Conservation (phyloP, 1,284 basidiomycete species). For the Malassezia slooffiae region DNA sequence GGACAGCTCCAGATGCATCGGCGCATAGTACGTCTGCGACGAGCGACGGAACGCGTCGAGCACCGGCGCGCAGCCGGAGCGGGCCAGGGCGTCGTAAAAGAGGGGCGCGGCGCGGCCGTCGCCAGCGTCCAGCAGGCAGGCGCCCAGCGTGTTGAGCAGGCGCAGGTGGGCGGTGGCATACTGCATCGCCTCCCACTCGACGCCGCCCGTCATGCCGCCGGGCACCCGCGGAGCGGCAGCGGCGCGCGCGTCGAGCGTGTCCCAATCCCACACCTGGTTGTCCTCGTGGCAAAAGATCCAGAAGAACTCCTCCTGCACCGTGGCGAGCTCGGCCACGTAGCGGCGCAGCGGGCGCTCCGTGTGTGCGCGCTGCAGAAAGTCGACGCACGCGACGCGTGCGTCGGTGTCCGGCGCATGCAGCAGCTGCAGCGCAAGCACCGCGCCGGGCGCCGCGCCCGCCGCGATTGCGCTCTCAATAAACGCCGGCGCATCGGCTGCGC, state of each 20-base stretch:
- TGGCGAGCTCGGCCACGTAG: conserved; percentile 76
- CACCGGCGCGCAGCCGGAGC: conserved; percentile 24
- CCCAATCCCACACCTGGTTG: conserved; percentile 75
- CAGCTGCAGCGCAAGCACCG: conserved; percentile 25
- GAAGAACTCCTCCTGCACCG: conserved; percentile 88
- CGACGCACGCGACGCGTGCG: conserved; percentile 46
- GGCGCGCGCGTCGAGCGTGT: conserved; percentile 66
- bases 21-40: conserved; percentile 33
- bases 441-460: neutral
- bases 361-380: conserved; percentile 76
- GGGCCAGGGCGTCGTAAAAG: conserved; percentile 22
- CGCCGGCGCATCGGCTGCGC: too few relatives aligned
- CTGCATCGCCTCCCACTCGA: conserved; percentile 91
- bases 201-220: conserved; percentile 94
- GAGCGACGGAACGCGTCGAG: conserved; percentile 21
- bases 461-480: too few relatives aligned
- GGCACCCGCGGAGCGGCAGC: conserved; percentile 87
- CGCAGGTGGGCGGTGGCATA: conserved; percentile 54
- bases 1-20: conserved; percentile 37
- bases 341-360: conserved; percentile 75
- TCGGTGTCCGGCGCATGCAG: conserved; percentile 29
- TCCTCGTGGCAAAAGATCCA: conserved; percentile 94
- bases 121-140: conserved; percentile 13
- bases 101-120: conserved; percentile 12
- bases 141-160: conserved; percentile 20